Evolutionary conservation across 2,329 filamentous ascomycete species (phyloP).

Genomic region (Aspergillus tanneri): DNA sequence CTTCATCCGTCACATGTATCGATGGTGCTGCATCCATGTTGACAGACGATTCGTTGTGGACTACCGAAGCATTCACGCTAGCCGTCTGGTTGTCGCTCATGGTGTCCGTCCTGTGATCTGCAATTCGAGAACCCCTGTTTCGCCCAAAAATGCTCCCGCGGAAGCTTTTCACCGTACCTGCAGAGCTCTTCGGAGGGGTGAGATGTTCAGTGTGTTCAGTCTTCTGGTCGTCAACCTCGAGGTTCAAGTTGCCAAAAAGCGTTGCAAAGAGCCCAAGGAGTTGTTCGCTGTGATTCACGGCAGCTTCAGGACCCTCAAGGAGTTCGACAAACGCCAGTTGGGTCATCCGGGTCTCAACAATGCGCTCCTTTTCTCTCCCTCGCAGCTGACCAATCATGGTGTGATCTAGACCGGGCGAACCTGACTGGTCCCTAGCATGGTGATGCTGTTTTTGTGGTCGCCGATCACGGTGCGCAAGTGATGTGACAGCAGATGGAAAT

Average conservation of each 20-base stretch:
- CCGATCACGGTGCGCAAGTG: slow-evolving; percentile 64
- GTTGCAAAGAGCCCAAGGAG: slow-evolving; percentile 77
- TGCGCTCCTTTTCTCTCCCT: slow-evolving; percentile 75
- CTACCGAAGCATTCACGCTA: slow-evolving; percentile 11
- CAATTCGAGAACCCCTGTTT: slow-evolving; percentile 49
- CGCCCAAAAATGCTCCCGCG: slow-evolving; percentile 77
- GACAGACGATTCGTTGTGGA: slow-evolving; percentile 22
- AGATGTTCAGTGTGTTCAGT: slow-evolving; percentile 38
- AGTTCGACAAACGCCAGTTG: slow-evolving; percentile 82
- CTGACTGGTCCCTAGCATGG: slow-evolving; percentile 16
- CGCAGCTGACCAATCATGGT: slow-evolving; percentile 76
- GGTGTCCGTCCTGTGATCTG: slow-evolving; percentile 47
- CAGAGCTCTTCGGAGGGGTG: slow-evolving; percentile 65
- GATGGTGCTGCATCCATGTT: slow-evolving; percentile 58
- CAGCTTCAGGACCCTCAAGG: slow-evolving; percentile 76
- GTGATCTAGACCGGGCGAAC: slow-evolving; percentile 31
- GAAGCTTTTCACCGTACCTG: slow-evolving; percentile 68
- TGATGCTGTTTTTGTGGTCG: slow-evolving; percentile 30
- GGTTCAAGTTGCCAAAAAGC: slow-evolving; percentile 68
- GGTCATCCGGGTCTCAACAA: slow-evolving; percentile 95
- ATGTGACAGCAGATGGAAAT: slow-evolving; percentile 68
- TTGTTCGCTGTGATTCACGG: slow-evolving; percentile 85
- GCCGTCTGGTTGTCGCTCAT: slow-evolving; percentile 24
- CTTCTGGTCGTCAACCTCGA: slow-evolving; percentile 29
- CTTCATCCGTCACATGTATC: slow-evolving; percentile 74